Evolutionary conservation across 2,329 filamentous ascomycete genomes (phyloP), one percentile per base, ranked within the genome.

Genomic region (Cryoendolithus antarcticus): DNA sequence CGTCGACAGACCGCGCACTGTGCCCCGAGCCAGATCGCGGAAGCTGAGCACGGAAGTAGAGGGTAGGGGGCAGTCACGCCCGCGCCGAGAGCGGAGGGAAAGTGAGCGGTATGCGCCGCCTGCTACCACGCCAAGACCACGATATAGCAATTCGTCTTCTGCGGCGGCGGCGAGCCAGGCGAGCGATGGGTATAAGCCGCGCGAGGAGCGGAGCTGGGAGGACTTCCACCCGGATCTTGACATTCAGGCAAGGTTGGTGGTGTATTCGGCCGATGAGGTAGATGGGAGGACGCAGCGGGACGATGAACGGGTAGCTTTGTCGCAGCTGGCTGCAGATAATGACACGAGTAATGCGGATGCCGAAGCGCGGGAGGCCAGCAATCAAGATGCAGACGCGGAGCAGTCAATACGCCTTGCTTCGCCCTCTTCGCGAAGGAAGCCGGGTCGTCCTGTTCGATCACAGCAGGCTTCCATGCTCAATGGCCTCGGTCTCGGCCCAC

Each of bases 221-320:
- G 91, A 98, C 59, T 96, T 96, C 48, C 91, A 98, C 61, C 86
- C 86, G 0, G 85, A 95, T 53, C 74, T 98, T 37, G 88, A 96
- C 63, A 86, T 95, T 35, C 86, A 94, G 41, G 73, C 73, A 9
- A 75, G 74, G 3, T 81, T 95, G 47, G 76, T 81, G 49, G 70
- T 94, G 2, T 88, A 88, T 56, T 77, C 74, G 36, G 79, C 86
- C 2, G 80, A 91, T 46, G 84, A 93, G 48, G 80, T 96, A 5
- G 89, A 96, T 57, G 85, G 86, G 12, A 68, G 77, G 32, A 64
- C 42, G 15, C 49, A 42, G 30, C 48, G 46, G 34, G 57, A 51
- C 12, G 60, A 61, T n/a, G 58, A 69, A 15, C 71, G 70, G 44
- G 66, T 72, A 4, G 60, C 59, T 3, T 42, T 48, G 35, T 41